Evolutionary conservation across 2,329 filamentous ascomycete genomes (phyloP).

Genomic region (Curvularia verruculosa): DNA sequence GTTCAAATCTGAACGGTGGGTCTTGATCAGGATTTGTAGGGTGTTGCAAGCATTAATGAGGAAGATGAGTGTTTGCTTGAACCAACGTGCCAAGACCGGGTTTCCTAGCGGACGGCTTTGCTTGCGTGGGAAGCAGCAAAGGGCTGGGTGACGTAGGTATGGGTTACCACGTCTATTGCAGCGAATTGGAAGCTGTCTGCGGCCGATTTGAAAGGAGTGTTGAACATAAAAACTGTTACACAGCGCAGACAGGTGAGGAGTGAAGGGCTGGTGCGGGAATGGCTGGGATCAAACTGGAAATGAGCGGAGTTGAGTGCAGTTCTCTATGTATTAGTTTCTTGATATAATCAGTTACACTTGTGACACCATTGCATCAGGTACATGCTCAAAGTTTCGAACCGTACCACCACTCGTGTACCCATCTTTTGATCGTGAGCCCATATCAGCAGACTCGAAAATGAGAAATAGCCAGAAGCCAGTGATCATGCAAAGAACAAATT

Average conservation of each 20-base stretch:
- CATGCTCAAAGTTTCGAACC: background rate
- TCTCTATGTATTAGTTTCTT: slow-evolving; percentile 1
- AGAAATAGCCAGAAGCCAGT: background rate
- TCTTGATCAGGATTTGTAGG: slow-evolving; percentile 24
- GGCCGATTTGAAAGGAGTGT: background rate
- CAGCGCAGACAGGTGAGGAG: background rate
- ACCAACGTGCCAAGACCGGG: slow-evolving; percentile 31
- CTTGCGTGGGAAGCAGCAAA: slow-evolving; percentile 30
- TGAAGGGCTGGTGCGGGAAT: background rate
- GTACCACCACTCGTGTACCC: slow-evolving; percentile 19
- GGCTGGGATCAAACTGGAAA: background rate
- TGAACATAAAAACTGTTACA: background rate
- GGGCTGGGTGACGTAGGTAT: slow-evolving; percentile 24
- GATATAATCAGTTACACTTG: slow-evolving; percentile 17
- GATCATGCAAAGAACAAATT: background rate
- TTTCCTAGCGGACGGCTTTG: slow-evolving; percentile 24
- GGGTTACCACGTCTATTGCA: slow-evolving; percentile 10
- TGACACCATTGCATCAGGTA: slow-evolving; percentile 29
- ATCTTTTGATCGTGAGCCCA: slow-evolving; percentile 10
- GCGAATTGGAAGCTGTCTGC: background rate
- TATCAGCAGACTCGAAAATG: slow-evolving; percentile 2
- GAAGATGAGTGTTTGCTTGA: slow-evolving; percentile 27
- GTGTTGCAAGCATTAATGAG: slow-evolving; percentile 12
- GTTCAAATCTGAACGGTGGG: slow-evolving; percentile 13
- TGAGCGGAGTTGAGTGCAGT: background rate